Evolutionary conservation across 768 basidiomycete species (phyloP), one percentile per base, ranked within the genome.

Genomic region (Auricularia cornea): DNA sequence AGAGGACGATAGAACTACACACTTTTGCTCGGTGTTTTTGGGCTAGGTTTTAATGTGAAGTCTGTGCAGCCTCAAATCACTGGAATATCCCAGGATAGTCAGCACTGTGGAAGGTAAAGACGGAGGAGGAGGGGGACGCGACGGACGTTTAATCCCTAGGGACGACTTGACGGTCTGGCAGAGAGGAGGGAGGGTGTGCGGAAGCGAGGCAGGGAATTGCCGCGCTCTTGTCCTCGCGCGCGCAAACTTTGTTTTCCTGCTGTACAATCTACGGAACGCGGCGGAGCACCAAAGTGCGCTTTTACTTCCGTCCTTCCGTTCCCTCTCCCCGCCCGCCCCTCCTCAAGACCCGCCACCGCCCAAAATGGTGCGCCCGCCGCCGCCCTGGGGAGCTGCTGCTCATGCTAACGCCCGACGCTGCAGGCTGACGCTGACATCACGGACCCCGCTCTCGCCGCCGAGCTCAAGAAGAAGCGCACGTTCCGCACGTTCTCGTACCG

Each of bases 401-500:
- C 60, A 28, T 11, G 20, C 16, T 57, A 54, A 54, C 20, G 10
- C 51, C 8, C n/a, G 44, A 23, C 48, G 61, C 54, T 67, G 59
- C 69, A 94, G 92, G 89, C 92, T 78, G 92, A 93, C 77, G 78
- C 83, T 70, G 78, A 78, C 63, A 82, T 94, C 70, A 96, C 95
- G 78, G 94, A 97, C 78, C 93, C 94, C 73, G 78, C 86, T 77
- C 79, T 92, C 76, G 97, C 96, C 71, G 95, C 95, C 66, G 96
- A 95, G 76, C 84, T 96, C 81, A 97, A 97, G 89, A 95, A 94
- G 84, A 94, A 88, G 86, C 83, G 97, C 73, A 95, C 94, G 64
- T 98, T 98, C 90, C 91, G 93, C 73, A 98, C 96, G 72, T 98
- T 96, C 83, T 92, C 92, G 38, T 99, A 94, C 87, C 91, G 97